A percentile compares a stretch with the other conserved stretches of the same genome.
Evolutionary conservation across 768 basidiomycete species (phyloP).

Genomic region (Russula earlei): DNA sequence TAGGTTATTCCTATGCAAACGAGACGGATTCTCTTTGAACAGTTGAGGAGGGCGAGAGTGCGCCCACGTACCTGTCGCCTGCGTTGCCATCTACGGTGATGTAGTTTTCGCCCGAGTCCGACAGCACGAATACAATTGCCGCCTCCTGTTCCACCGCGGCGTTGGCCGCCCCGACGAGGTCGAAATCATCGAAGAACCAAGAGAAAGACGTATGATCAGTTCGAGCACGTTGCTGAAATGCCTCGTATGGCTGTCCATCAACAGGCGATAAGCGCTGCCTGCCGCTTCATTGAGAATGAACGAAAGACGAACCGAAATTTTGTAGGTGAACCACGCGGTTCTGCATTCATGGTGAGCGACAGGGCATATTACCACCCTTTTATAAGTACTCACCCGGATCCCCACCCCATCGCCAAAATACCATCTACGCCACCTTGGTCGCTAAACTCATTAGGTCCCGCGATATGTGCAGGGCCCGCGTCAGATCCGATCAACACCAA

Average conservation of each 20-base stretch:
- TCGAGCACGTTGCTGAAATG: conserved; percentile 65
- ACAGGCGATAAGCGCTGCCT: neutral
- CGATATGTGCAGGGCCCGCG: conserved; percentile 31
- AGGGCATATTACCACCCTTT: neutral
- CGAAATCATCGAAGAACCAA: conserved; percentile 63
- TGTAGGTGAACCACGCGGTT: conserved; percentile 68
- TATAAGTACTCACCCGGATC: conserved; percentile 42
- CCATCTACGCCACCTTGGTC: conserved; percentile 41
- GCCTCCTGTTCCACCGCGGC: conserved; percentile 36
- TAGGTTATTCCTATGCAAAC: conserved; percentile 16
- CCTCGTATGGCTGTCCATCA: conserved; percentile 54
- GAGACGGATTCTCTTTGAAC: neutral
- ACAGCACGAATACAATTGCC: conserved; percentile 67
- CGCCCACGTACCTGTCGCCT: conserved; percentile 40
- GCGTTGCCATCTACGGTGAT: conserved; percentile 66
- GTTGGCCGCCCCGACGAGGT: conserved; percentile 31
- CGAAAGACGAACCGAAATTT: conserved; percentile 48
- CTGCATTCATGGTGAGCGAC: conserved; percentile 21
- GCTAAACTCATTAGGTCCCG: conserved; percentile 40
- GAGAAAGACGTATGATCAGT: conserved; percentile 54
- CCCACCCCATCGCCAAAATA: conserved; percentile 88
- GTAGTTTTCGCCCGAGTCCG: conserved; percentile 76
- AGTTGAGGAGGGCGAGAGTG: neutral
- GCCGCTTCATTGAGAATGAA: neutral
- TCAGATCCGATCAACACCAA: conserved; percentile 54